These are phyloP conservation scores for Halophytophthora polymorphica DNA, from an alignment of 352 stramenopile species.

Conservation along the genomic window DNA sequence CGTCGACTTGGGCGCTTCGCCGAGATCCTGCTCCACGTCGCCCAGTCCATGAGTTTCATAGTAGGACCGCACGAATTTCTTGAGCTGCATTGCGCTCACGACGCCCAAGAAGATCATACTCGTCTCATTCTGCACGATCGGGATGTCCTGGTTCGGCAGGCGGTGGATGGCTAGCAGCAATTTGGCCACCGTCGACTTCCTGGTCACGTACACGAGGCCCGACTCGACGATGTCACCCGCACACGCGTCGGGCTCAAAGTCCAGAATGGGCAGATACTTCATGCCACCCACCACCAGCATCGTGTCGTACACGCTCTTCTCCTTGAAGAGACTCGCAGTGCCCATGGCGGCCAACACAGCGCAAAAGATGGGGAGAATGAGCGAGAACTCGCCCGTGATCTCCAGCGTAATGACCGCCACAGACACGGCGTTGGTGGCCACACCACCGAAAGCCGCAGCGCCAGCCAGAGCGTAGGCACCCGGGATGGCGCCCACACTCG, in stretches of 20 bases:
- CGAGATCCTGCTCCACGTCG: slow-evolving; percentile 54
- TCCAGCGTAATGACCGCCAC: slow-evolving; percentile 81
- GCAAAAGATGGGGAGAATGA: slow-evolving; percentile 76
- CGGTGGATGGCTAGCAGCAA: slow-evolving; percentile 57
- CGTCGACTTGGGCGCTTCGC: slow-evolving; percentile 36
- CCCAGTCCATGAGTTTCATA: slow-evolving; percentile 38
- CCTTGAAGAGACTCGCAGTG: slow-evolving; percentile 39
- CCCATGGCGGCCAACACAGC: slow-evolving; percentile 55
- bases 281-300: slow-evolving; percentile 52
- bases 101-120: slow-evolving; percentile 56
- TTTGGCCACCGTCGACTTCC: slow-evolving; percentile 50
- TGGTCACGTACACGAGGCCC: slow-evolving; percentile 54
- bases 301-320: slow-evolving; percentile 73
- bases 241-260: slow-evolving; percentile 46
- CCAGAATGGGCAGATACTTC: slow-evolving; percentile 67
- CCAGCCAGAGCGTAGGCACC: slow-evolving; percentile 79
- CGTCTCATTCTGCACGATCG: slow-evolving; percentile 54
- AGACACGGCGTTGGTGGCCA: slow-evolving; percentile 73
- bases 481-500: slow-evolving; percentile 26
- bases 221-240: slow-evolving; percentile 63
- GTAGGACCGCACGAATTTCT: slow-evolving; percentile 53
- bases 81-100: slow-evolving; percentile 41
- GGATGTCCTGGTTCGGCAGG: slow-evolving; percentile 54
- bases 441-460: slow-evolving; percentile 64
- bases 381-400: slow-evolving; percentile 64